Conservation (phyloP, 495 filamentous ascomycete species). For the Cudoniella acicularis region DNA sequence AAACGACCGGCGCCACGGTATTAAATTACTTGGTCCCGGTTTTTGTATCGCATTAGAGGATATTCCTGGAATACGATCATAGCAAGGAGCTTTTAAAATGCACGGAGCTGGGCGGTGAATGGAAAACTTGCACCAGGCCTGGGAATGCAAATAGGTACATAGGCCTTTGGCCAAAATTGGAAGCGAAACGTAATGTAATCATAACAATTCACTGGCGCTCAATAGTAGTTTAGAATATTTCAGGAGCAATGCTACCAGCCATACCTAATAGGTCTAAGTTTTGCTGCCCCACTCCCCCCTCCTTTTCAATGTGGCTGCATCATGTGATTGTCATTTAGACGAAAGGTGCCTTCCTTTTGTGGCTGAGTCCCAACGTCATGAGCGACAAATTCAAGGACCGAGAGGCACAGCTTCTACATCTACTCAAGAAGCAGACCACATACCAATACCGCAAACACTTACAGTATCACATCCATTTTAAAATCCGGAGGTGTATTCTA, state of each 20-base stretch:
- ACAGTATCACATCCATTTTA: not conserved
- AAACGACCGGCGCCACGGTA: not conserved
- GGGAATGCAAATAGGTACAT: not conserved
- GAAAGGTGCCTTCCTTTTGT: too few relatives aligned
- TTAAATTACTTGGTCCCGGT: not conserved
- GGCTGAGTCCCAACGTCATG: not conserved
- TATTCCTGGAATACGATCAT: not conserved
- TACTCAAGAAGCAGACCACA: not conserved
- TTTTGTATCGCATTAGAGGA: not conserved
- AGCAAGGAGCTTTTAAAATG: not conserved
- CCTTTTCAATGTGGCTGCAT: too few relatives aligned
- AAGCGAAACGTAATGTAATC: too few relatives aligned
- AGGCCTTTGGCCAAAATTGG: too few relatives aligned
- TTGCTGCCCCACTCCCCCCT: not conserved
- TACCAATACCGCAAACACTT: not conserved
- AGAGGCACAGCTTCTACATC: not conserved
- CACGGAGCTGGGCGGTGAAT: too few relatives aligned
- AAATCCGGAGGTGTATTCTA: not conserved
- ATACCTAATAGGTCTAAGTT: too few relatives aligned
- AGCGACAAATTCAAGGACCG: not conserved
- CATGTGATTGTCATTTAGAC: too few relatives aligned
- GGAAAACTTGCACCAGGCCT: not conserved
- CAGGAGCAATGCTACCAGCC: too few relatives aligned
- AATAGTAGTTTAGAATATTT: too few relatives aligned
- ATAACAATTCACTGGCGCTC: too few relatives aligned